Percentiles rank a stretch among this genome's conserved stretches.
These are phyloP conservation scores for Cardamine chenopodiifolia DNA, from an alignment of 345 rosid species.

Conservation along the genomic window DNA sequence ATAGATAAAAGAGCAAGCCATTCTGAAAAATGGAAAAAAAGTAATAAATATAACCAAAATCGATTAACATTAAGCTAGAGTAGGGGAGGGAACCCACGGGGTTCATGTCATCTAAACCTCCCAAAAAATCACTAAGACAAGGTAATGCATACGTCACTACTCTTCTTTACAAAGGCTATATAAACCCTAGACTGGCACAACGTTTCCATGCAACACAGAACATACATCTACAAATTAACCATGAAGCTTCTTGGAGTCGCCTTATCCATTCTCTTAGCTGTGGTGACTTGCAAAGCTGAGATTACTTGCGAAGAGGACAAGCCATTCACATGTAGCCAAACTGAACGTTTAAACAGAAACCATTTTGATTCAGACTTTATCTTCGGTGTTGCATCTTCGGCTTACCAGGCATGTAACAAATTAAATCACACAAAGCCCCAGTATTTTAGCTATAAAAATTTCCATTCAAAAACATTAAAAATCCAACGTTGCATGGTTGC, in stretches of 20 bases:
- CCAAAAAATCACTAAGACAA: conserved; percentile 1
- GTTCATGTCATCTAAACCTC: conserved; percentile 24
- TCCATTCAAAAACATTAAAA: background rate
- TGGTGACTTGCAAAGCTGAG: conserved; percentile 22
- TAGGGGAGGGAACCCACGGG: conserved; percentile 11
- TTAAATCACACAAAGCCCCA: background rate
- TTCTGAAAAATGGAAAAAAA: too few relatives aligned
- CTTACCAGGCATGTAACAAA: conserved; percentile 36
- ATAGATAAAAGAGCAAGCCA: too few relatives aligned
- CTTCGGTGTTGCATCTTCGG: conserved; percentile 42
- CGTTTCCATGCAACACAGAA: conserved; percentile 17
- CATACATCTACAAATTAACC: background rate
- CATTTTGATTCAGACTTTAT: conserved; percentile 17
- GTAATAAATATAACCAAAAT: too few relatives aligned
- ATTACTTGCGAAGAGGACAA: conserved; percentile 13
- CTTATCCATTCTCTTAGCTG: conserved; percentile 12
- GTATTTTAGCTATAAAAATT: background rate
- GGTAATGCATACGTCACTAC: conserved; percentile 3
- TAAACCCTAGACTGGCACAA: conserved; percentile 29
- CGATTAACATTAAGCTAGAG: background rate
- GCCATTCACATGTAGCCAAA: conserved; percentile 27
- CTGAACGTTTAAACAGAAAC: conserved; percentile 11
- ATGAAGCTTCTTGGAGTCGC: conserved; percentile 23
- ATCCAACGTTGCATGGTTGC: background rate
- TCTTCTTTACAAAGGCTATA: conserved; percentile 27